Evolutionary conservation across 805 yeast species (phyloP), one percentile per base, ranked within the genome.

Genomic region (Wickerhamiella musiphila): DNA sequence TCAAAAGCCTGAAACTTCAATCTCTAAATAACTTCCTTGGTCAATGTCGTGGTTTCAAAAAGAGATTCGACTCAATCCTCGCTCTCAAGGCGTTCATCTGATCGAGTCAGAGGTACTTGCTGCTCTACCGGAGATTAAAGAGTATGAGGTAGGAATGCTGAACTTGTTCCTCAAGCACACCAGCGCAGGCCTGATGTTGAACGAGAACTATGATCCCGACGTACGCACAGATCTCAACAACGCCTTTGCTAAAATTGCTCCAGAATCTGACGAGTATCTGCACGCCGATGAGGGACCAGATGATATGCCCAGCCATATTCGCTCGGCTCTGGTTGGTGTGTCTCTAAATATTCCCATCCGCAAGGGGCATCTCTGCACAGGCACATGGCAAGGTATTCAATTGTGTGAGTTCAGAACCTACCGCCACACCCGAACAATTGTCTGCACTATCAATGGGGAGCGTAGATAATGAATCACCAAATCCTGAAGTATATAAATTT

Each of bases 331-430:
- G 29, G 63, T 74, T 7, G 90, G 92, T 13, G 74, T 70, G 6
- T 61, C 70, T 3, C 54, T 78, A 18, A 59, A 68, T 3, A 68
- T 78, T 26, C 92, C 92, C 2, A 77, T 78, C 30, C 49, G 62
- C 15, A 66, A 77, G 44, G 92, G 92, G 1, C 49, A 59, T 21
- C 54, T 78, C 34, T 74, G 73, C 1, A 61, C 73, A 0, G 92
- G 92, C 2, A 78, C 90, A 1, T 79, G 92, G 92, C 92, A 78
- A 49, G 92, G 90, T 0, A 65, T 79, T 26, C 78, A 77, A 61
- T 57, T 75, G 31, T 60, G 78, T 46, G 92, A 78, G 49, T 78
- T 79, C 53, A 63, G 92, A 44, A 60, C 61, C 28, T 64, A 68
- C 50, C 54, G 58, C 42, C 86, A 78, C 46, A 53, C 72, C 6